Conservation (phyloP, 2,329 filamentous ascomycete species). For the Anthostomella pinea region DNA sequence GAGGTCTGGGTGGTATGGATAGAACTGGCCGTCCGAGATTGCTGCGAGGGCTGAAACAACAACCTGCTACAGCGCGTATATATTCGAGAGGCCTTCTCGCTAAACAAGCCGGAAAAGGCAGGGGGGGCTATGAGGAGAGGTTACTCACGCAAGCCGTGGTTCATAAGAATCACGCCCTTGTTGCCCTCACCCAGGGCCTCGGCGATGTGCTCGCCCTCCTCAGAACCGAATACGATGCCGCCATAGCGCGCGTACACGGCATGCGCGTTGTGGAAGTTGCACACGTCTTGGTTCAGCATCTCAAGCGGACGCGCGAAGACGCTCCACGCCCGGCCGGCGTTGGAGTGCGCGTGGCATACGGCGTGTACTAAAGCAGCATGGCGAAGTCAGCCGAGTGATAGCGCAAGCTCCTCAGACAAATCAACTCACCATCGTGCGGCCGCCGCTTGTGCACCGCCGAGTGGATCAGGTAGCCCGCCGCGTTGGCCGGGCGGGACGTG, state of each 20-base stretch:
- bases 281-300: constrained; percentile 68
- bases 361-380: constrained; percentile 46
- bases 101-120: no score
- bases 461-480: constrained; percentile 69
- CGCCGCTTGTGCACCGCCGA: constrained; percentile 64
- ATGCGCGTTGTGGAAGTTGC: constrained; percentile 63
- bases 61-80: no score
- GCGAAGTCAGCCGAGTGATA: neutral
- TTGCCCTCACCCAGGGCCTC: constrained; percentile 55
- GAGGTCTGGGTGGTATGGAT: no score
- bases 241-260: constrained; percentile 59
- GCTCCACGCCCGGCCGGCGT: constrained; percentile 65
- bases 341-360: constrained; percentile 67
- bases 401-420: no score
- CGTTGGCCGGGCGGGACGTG: constrained; percentile 57
- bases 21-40: no score
- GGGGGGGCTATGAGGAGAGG: no score
- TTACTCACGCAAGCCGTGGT: constrained; percentile 70
- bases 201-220: constrained; percentile 65
- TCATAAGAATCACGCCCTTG: constrained; percentile 64
- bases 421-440: constrained; percentile 29
- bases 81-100: no score
- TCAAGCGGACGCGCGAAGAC: constrained; percentile 63
- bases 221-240: constrained; percentile 53
- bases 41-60: no score